Conservation (phyloP, 2,329 filamentous ascomycete species). For the Pyricularia sp. region DNA sequence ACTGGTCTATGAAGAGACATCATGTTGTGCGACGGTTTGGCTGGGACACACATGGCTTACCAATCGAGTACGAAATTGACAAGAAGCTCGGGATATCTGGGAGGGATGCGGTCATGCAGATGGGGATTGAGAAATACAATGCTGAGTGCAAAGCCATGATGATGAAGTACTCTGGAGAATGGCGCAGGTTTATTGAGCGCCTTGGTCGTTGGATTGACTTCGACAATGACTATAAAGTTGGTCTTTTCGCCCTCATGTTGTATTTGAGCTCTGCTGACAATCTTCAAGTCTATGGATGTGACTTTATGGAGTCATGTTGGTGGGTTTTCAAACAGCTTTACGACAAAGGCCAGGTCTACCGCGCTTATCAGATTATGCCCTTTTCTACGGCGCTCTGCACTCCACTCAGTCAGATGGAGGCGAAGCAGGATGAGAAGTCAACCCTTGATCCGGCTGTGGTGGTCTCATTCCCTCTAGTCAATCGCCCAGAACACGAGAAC, state of each 20-base stretch:
- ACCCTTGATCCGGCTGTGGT: slow-evolving; percentile 62
- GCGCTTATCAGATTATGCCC: slow-evolving; percentile 62
- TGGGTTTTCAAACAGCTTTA: slow-evolving; percentile 68
- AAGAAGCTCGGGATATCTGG: slow-evolving; percentile 82
- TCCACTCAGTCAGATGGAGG: slow-evolving; percentile 63
- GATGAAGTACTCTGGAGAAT: slow-evolving; percentile 78
- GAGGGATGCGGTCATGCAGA: slow-evolving; percentile 71
- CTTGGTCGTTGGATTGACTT: slow-evolving; percentile 69
- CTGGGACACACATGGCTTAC: slow-evolving; percentile 88
- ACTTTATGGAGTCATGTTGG: slow-evolving; percentile 70
- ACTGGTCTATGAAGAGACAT: slow-evolving; percentile 66
- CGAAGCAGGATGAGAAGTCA: slow-evolving; percentile 64
- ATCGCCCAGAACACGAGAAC: slow-evolving; percentile 47
- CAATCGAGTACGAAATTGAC: slow-evolving; percentile 95
- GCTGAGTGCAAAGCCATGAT: slow-evolving; percentile 84
- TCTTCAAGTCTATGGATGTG: slow-evolving; percentile 52
- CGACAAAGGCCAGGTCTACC: slow-evolving; percentile 59
- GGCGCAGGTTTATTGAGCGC: slow-evolving; percentile 48
- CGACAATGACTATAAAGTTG: slow-evolving; percentile 65
- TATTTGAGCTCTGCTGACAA: no score
- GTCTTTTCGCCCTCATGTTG: no score
- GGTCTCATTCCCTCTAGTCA: slow-evolving; percentile 55
- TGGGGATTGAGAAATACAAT: slow-evolving; percentile 86
- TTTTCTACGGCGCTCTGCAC: slow-evolving; percentile 64
- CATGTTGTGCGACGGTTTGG: slow-evolving; percentile 74